Percentiles rank a stretch among this genome's conserved stretches.
Conservation (phyloP, 1,284 basidiomycete genomes). For the Malassezia equina region DNA sequence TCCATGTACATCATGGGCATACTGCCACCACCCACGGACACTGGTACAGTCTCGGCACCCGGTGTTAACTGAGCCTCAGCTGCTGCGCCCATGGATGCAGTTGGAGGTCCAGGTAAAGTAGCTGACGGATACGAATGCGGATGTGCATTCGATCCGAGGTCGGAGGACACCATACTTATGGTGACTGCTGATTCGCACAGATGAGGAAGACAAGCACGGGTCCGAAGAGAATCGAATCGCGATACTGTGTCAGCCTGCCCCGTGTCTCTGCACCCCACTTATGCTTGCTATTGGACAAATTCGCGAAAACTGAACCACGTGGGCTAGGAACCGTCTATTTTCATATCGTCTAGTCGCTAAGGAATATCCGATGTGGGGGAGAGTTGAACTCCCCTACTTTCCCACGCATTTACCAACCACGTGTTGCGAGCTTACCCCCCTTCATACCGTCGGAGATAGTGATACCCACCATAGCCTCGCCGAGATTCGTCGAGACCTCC, state of each 20-base stretch:
- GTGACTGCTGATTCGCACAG: not conserved
- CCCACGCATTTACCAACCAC: conserved; percentile 32
- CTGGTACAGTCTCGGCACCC: not conserved
- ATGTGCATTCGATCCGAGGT: not conserved
- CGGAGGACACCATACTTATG: not conserved
- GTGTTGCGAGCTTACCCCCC: conserved; percentile 37
- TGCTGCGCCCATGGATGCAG: not conserved
- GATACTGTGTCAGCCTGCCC: not conserved
- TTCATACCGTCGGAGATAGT: conserved; percentile 55
- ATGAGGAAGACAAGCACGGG: not conserved
- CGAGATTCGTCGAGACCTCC: conserved; percentile 76
- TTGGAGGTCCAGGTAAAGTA: not conserved
- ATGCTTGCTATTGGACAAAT: not conserved
- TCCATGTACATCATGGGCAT: conserved; percentile 1
- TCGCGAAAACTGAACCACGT: not conserved
- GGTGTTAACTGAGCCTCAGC: not conserved
- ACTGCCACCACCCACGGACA: not conserved
- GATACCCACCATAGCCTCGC: conserved; percentile 83
- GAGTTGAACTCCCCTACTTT: not conserved
- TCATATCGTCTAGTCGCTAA: not conserved
- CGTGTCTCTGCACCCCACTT: not conserved
- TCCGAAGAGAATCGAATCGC: not conserved
- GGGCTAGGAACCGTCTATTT: not conserved
- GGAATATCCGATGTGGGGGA: not conserved
- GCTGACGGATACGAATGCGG: not conserved